These are phyloP conservation scores for Cymbopogon flexuosus DNA, from an alignment of 202 grass and related monocot genomes.

Conservation along the genomic window DNA sequence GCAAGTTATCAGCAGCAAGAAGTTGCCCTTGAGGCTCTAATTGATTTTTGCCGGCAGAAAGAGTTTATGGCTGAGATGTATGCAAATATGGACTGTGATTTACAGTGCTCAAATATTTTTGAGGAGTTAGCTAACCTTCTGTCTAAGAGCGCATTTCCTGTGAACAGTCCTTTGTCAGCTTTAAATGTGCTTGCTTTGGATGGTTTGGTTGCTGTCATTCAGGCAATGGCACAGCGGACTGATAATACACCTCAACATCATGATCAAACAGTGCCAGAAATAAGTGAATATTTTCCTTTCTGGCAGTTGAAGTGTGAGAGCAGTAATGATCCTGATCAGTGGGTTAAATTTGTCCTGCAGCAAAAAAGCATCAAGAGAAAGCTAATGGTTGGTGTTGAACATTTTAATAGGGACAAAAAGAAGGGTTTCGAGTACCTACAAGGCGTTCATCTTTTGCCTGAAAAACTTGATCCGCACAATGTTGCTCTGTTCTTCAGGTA, in stretches of 20 bases:
- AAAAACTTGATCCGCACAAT: conserved; percentile 85
- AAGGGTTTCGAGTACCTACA: conserved; percentile 95
- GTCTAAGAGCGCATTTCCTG: conserved; percentile 89
- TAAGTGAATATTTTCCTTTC: conserved; percentile 87
- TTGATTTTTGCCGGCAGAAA: conserved; percentile 96
- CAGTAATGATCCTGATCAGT: conserved; percentile 60
- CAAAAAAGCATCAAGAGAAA: conserved; percentile 87
- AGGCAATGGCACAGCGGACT: conserved; percentile 76
- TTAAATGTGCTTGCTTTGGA: conserved; percentile 92
- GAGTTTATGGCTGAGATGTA: conserved; percentile 99
- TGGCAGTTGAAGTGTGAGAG: conserved; percentile 80
- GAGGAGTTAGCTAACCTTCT: conserved; percentile 95
- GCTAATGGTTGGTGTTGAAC: conserved; percentile 78
- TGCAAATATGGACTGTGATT: conserved; percentile 93
- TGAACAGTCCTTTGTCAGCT: conserved; percentile 83
- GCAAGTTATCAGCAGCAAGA: conserved; percentile 98
- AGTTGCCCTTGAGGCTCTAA: conserved; percentile 82
- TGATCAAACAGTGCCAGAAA: conserved; percentile 51
- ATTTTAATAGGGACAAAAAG: conserved; percentile 93
- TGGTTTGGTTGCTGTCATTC: conserved; percentile 76
- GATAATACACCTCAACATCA: conserved; percentile 47
- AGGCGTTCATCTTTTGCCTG: conserved; percentile 81
- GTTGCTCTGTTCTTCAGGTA: conserved; percentile 90
- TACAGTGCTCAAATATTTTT: conserved; percentile 88
- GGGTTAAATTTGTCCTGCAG: conserved; percentile 76